These are phyloP conservation scores for Yamadazyma atlantica DNA, from an alignment of 1,139 yeast genomes.

Conservation along the genomic window DNA sequence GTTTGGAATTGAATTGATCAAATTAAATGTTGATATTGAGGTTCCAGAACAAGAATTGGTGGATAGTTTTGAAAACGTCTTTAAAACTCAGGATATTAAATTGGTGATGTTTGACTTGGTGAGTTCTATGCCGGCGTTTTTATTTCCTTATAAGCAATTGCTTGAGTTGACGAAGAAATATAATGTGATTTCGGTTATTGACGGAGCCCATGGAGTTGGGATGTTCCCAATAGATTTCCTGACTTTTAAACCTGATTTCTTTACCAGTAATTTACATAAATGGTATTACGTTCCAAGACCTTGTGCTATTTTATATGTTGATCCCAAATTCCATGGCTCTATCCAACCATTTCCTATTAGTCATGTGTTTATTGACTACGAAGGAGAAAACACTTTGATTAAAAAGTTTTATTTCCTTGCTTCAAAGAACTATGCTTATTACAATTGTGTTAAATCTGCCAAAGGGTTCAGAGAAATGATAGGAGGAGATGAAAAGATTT, in stretches of 20 bases:
- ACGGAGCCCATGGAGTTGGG: conserved; percentile 75
- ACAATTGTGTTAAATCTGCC: conserved; percentile 36
- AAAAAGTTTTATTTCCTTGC: conserved; percentile 41
- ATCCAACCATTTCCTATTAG: conserved; percentile 65
- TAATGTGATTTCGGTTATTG: conserved; percentile 56
- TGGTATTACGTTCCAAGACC: conserved; percentile 66
- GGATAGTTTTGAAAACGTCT: conserved; percentile 32
- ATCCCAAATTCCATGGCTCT: conserved; percentile 45
- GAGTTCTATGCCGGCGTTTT: conserved; percentile 63
- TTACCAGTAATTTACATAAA: conserved; percentile 65
- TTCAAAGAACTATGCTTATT: conserved; percentile 30
- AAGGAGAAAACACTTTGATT: conserved; percentile 29
- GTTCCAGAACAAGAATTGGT: conserved; percentile 49
- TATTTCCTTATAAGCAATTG: conserved; percentile 55
- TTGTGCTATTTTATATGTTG: conserved; percentile 60
- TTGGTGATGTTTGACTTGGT: conserved; percentile 61
- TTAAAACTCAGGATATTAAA: conserved; percentile 25
- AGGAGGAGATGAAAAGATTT: conserved; percentile 60
- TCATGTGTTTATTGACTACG: conserved; percentile 27
- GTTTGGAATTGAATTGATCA: conserved; percentile 44
- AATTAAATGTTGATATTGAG: conserved; percentile 51
- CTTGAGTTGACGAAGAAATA: conserved; percentile 47
- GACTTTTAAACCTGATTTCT: conserved; percentile 57
- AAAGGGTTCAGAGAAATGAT: conserved; percentile 46
- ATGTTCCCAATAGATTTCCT: conserved; percentile 44